Evolutionary conservation across 2,329 filamentous ascomycete species (phyloP).

Genomic region (Penicillium glabrum): DNA sequence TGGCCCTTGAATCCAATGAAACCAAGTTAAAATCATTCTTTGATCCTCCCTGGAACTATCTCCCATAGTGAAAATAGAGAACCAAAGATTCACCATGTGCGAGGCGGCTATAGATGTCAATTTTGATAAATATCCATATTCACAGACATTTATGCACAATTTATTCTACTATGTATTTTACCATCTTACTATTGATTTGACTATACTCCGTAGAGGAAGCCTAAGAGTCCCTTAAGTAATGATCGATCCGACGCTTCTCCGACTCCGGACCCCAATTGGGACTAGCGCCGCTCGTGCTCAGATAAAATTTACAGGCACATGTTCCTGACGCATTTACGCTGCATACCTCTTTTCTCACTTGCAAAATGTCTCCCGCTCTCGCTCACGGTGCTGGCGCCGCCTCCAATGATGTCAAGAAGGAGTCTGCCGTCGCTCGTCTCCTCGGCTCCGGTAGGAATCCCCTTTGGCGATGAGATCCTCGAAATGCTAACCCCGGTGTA

Average conservation of each 20-base stretch:
- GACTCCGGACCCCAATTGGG: constrained; percentile 24
- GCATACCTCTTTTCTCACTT: constrained; percentile 5
- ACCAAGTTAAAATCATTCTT: not conserved
- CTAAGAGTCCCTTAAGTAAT: not conserved
- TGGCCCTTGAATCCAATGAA: constrained; percentile 11
- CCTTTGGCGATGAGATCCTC: not conserved
- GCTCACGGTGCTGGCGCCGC: constrained; percentile 43
- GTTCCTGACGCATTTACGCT: constrained; percentile 18
- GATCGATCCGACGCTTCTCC: constrained; percentile 9
- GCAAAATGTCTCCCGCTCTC: constrained; percentile 57
- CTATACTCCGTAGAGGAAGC: too few species aligned
- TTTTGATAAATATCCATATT: not conserved
- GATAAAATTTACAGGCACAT: constrained; percentile 24
- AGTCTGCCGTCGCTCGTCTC: constrained; percentile 84
- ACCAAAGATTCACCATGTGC: not conserved
- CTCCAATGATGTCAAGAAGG: constrained; percentile 70
- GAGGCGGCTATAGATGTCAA: not conserved
- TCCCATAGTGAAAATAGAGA: not conserved
- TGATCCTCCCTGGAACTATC: not conserved
- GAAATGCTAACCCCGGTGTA: constrained; percentile 39
- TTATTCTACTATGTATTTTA: not conserved
- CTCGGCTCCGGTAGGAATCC: constrained; percentile 76
- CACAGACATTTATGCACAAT: not conserved
- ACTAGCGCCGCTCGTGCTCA: constrained; percentile 21
- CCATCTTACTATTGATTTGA: too few species aligned